Percentiles rank a stretch among this genome's conserved stretches.
Evolutionary conservation across 345 rosid species (phyloP).

Genomic region (Arabis hirsuta): DNA sequence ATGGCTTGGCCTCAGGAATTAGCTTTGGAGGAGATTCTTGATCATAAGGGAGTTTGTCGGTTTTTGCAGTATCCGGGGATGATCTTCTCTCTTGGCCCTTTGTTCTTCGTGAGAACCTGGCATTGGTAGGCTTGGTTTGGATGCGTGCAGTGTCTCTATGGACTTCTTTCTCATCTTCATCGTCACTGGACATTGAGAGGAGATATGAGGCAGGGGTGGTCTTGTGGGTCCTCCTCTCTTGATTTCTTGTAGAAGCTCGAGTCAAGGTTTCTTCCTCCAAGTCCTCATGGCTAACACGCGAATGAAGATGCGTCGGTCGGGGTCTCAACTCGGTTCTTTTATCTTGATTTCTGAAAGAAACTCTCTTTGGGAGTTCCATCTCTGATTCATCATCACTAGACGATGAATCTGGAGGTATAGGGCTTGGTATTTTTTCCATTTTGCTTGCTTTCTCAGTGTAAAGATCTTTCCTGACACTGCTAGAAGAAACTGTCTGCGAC

Average conservation of each 20-base stretch:
- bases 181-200: conserved; percentile 33
- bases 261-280: conserved; percentile 46
- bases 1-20: conserved; percentile 31
- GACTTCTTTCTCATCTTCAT: conserved; percentile 36
- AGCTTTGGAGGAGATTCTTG: conserved; percentile 16
- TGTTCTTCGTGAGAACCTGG: conserved; percentile 67
- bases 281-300: conserved; percentile 45
- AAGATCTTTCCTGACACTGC: conserved; percentile 43
- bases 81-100: conserved; percentile 46
- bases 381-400: conserved; percentile 50
- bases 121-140: conserved; percentile 33
- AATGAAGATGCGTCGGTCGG: conserved; percentile 45
- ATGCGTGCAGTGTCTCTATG: conserved; percentile 5
- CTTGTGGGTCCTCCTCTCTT: conserved; percentile 32
- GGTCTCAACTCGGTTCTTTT: conserved; percentile 46
- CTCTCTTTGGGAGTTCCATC: conserved; percentile 39
- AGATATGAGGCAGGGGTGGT: conserved; percentile 30
- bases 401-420: conserved; percentile 36
- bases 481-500: conserved; percentile 38
- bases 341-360: conserved; percentile 39
- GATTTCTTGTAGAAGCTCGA: conserved; percentile 43
- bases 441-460: conserved; percentile 39
- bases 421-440: conserved; percentile 41
- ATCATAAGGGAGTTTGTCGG: conserved; percentile 10
- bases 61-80: conserved; percentile 28